A percentile compares a stretch with the other conserved stretches of the same genome.
These are phyloP conservation scores for Dacryopinax primogenitus DNA, from an alignment of 768 basidiomycete genomes.

Conservation along the genomic window DNA sequence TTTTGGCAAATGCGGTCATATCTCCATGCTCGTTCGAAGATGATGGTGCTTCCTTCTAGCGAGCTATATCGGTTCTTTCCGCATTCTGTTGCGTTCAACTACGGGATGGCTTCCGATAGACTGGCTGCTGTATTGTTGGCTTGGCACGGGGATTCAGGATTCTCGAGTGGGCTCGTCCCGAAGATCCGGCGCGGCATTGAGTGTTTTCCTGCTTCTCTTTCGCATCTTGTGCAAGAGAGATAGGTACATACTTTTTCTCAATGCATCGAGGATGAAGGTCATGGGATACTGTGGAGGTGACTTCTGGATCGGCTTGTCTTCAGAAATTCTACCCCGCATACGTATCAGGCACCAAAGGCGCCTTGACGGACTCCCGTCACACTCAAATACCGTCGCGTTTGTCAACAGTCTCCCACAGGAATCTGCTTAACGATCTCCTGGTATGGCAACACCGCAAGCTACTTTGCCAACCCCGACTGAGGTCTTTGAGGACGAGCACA, in stretches of 20 bases:
- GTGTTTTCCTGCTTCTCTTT: neutral
- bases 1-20: neutral
- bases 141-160: neutral
- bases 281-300: slow-evolving; percentile 1
- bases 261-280: neutral
- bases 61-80: neutral
- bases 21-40: neutral
- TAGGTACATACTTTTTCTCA: neutral
- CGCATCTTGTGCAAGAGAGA: neutral
- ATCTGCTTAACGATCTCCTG: neutral
- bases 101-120: slow-evolving; percentile 7
- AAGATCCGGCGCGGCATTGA: neutral
- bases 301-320: neutral
- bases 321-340: neutral
- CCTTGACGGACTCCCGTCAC: neutral
- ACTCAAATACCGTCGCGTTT: neutral
- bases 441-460: neutral
- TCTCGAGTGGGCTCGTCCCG: neutral
- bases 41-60: neutral
- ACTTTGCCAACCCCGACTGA: neutral
- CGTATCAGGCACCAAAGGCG: neutral
- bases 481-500: slow-evolving; percentile 2
- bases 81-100: neutral
- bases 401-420: neutral
- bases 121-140: neutral